A percentile compares a stretch with the other conserved stretches of the same genome.
phyloP scores from a whole-genome alignment of 2,329 filamentous ascomycete species.

The Neurospora sp. region DNA sequence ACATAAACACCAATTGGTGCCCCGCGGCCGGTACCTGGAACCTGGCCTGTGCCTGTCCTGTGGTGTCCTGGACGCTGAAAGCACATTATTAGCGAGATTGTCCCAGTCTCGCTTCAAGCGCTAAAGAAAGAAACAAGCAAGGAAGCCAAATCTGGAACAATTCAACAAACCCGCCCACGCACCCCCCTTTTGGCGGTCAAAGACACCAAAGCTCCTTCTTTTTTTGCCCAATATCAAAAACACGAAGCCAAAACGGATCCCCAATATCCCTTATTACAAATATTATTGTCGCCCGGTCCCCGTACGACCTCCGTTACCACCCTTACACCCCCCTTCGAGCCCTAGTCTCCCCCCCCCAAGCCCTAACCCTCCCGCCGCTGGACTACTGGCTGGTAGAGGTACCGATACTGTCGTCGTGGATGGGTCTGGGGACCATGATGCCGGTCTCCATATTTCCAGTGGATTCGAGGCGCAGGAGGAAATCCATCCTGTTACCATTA shows the following conservation, averaged over 20 bases:
- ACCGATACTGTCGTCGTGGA: neutral
- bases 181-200: neutral
- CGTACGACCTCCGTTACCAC: neutral
- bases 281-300: neutral
- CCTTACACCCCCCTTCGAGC: neutral
- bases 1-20: neutral
- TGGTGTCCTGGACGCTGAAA: neutral
- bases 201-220: neutral
- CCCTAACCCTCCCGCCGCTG: neutral
- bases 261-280: neutral
- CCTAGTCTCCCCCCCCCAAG: neutral
- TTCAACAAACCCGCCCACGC: neutral
- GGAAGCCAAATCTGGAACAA: neutral
- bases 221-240: neutral
- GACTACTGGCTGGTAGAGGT: neutral
- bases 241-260: neutral
- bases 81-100: neutral
- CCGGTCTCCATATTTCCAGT: neutral
- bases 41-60: neutral
- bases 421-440: neutral
- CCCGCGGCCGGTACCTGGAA: neutral
- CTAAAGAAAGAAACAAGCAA: neutral
- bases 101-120: neutral
- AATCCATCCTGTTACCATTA: constrained; percentile 3
- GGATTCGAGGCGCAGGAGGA: constrained; percentile 5